Evolutionary conservation across 2,329 filamentous ascomycete genomes (phyloP).

Genomic region (Calonectria naviculata): DNA sequence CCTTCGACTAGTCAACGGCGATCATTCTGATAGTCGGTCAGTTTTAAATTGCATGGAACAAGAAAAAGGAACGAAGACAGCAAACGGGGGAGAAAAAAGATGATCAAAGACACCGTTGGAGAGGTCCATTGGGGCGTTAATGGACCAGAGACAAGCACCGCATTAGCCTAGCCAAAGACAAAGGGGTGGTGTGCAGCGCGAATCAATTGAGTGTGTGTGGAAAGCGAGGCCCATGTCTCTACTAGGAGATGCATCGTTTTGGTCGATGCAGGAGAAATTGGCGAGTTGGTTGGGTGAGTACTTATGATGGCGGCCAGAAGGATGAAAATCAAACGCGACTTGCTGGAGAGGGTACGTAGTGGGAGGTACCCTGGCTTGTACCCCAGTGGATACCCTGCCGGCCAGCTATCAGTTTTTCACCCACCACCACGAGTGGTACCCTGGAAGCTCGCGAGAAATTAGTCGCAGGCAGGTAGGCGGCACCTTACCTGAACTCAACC

Average conservation of each 20-base stretch:
- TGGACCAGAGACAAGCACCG: neutral
- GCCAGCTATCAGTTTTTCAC: neutral
- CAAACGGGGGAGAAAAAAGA: neutral
- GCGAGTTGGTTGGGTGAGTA: neutral
- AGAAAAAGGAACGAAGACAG: conserved; percentile 12
- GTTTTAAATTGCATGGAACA: conserved; percentile 18
- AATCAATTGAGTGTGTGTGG: neutral
- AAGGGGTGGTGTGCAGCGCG: neutral
- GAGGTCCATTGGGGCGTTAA: neutral
- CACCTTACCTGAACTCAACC: neutral
- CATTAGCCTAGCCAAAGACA: neutral
- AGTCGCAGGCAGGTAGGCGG: neutral
- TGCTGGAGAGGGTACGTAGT: conserved; percentile 1
- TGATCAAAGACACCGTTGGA: neutral
- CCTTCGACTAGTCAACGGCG: conserved; percentile 27
- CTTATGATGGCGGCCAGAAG: neutral
- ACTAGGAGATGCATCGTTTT: neutral
- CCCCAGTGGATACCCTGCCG: neutral
- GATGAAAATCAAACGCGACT: conserved; percentile 32
- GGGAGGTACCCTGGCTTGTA: neutral
- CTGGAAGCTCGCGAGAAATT: neutral
- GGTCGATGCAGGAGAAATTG: neutral
- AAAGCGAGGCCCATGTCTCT: neutral
- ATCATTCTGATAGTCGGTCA: conserved; percentile 23
- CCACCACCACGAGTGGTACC: neutral